These are phyloP conservation scores for Pittosporum tobira DNA, from an alignment of 129 eudicot species.

Conservation along the genomic window DNA sequence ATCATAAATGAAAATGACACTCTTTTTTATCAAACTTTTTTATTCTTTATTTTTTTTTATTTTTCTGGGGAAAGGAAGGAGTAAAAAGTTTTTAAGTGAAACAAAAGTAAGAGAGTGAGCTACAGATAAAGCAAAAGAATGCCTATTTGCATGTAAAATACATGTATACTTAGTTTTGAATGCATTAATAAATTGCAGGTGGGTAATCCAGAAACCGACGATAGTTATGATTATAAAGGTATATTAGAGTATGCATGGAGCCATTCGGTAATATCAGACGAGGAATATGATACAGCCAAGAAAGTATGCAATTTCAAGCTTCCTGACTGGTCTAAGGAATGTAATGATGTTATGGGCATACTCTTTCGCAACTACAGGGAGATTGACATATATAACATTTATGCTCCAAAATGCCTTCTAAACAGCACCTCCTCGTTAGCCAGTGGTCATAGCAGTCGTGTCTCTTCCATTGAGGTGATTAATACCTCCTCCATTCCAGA, in stretches of 20 bases:
- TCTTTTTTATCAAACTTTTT: too few species aligned
- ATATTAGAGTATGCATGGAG: conserved; percentile 58
- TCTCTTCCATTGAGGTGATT: conserved; percentile 15
- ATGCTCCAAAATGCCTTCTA: conserved; percentile 41
- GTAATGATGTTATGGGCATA: conserved; percentile 23
- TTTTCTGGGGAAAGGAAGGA: too few species aligned
- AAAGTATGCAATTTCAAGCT: conserved; percentile 31
- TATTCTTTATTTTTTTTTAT: too few species aligned
- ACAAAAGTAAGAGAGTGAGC: too few species aligned
- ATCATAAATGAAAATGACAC: too few species aligned
- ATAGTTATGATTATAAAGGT: conserved; percentile 43
- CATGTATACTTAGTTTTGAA: background rate
- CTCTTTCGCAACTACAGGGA: conserved; percentile 28
- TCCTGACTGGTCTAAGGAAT: conserved; percentile 30
- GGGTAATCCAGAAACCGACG: conserved; percentile 56
- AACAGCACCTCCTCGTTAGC: conserved; percentile 23
- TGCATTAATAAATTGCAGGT: conserved; percentile 23
- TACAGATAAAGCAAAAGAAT: too few species aligned
- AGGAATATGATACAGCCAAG: conserved; percentile 23
- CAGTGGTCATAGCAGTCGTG: background rate
- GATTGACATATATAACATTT: conserved; percentile 52
- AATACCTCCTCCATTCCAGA: too few species aligned
- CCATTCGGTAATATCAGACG: conserved; percentile 46
- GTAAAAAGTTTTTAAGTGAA: too few species aligned
- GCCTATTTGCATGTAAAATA: too few species aligned